phyloP scores from a whole-genome alignment of 257 asterid genomes.

The Agastache rugosa region DNA sequence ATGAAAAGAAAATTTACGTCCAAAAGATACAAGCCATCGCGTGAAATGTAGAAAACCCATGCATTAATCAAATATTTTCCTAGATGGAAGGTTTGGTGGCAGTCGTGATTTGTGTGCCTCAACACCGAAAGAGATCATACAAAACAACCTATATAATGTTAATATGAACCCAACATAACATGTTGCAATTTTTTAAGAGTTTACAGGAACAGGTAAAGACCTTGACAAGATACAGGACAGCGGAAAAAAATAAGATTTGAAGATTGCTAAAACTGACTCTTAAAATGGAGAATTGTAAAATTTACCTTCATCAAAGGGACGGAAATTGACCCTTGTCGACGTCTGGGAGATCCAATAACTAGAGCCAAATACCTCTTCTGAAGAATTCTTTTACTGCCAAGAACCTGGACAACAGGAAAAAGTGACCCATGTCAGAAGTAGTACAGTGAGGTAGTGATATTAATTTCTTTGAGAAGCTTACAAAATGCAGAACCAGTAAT shows the following conservation, averaged over 20 bases:
- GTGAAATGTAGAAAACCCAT: conserved; percentile 1
- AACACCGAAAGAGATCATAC: background rate
- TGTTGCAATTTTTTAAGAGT: conserved; percentile 18
- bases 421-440: conserved; percentile 17
- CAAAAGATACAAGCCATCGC: conserved; percentile 8
- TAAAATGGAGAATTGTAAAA: conserved; percentile 22
- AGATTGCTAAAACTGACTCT: background rate
- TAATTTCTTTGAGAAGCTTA: conserved; percentile 15
- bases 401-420: conserved; percentile 48
- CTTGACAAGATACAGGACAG: background rate
- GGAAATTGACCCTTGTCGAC: conserved; percentile 66
- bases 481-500: conserved; percentile 7
- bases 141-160: background rate
- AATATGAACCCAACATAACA: conserved; percentile 12
- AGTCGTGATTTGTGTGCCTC: background rate
- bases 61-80: background rate
- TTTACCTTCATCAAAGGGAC: conserved; percentile 81
- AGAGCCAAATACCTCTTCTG: conserved; percentile 90
- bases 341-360: conserved; percentile 92
- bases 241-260: background rate
- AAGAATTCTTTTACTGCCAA: conserved; percentile 52
- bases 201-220: background rate
- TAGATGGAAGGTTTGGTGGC: conserved; percentile 7
- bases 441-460: background rate
- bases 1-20: background rate